phyloP scores from a whole-genome alignment of 2,329 filamentous ascomycete genomes.

The Clarireedia paspali region DNA sequence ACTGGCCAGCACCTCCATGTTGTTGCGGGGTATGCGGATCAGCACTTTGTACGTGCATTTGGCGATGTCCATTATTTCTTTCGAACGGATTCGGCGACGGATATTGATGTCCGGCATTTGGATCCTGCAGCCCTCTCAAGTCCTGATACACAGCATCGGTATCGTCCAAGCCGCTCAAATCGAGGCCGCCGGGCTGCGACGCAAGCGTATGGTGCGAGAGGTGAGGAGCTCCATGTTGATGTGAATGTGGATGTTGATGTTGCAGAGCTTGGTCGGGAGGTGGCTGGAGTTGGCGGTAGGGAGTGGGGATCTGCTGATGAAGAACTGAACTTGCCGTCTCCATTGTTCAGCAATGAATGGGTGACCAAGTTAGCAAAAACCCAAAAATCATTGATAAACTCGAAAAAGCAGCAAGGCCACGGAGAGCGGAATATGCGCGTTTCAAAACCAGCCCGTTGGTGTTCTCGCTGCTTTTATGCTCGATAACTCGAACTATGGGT shows the following conservation, averaged over 20 bases:
- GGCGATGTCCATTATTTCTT: conserved; percentile 26
- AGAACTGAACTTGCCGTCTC: conserved; percentile 24
- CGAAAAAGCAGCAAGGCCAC: no score
- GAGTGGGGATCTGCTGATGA: conserved; percentile 26
- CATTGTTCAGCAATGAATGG: conserved; percentile 17
- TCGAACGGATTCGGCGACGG: conserved; percentile 31
- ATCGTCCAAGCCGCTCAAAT: conserved; percentile 35
- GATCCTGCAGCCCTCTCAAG: conserved; percentile 31
- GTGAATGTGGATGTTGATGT: conserved; percentile 23
- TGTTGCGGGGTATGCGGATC: conserved; percentile 32
- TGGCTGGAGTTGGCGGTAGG: conserved; percentile 27
- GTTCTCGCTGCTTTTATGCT: conserved; percentile 22
- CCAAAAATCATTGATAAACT: no score
- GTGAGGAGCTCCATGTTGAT: conserved; percentile 28
- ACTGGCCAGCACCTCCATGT: conserved; percentile 33
- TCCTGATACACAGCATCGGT: conserved; percentile 32
- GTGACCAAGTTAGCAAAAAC: no score
- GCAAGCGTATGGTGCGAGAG: conserved; percentile 28
- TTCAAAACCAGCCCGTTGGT: conserved; percentile 14
- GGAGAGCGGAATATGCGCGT: conserved; percentile 15
- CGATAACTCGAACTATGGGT: no score
- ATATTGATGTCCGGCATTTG: conserved; percentile 28
- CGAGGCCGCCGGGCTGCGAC: conserved; percentile 30
- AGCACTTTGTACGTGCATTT: conserved; percentile 25
- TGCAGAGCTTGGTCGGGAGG: conserved; percentile 28